These are phyloP conservation scores for Jasminum sambac DNA, from an alignment of 257 asterid genomes.

Conservation along the genomic window DNA sequence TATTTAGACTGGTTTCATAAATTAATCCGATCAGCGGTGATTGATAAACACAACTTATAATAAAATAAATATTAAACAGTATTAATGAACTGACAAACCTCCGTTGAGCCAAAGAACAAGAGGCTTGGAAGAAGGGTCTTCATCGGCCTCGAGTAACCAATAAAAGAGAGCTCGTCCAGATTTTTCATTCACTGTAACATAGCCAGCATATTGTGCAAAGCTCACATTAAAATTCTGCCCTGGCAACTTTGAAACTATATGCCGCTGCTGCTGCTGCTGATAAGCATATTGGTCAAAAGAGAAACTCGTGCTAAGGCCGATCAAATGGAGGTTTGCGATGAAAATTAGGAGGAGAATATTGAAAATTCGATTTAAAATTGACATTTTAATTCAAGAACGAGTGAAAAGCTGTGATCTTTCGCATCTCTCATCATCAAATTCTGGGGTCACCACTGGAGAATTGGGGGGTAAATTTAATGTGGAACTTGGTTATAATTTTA, in stretches of 20 bases:
- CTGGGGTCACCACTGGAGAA: too few species aligned
- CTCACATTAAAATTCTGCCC: slow-evolving; percentile 75
- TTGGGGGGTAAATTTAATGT: too few species aligned
- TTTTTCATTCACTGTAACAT: slow-evolving; percentile 62
- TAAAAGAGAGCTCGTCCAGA: slow-evolving; percentile 74
- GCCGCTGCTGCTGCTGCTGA: slow-evolving; percentile 48
- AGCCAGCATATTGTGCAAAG: slow-evolving; percentile 75
- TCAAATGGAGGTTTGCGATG: slow-evolving; percentile 32
- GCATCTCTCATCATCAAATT: too few species aligned
- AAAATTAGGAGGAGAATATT: slow-evolving; percentile 32
- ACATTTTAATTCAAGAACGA: slow-evolving; percentile 39
- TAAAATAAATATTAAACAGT: background rate
- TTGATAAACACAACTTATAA: background rate
- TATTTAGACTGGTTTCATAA: too few species aligned
- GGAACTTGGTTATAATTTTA: too few species aligned
- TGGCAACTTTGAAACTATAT: slow-evolving; percentile 60
- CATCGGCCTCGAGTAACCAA: slow-evolving; percentile 92
- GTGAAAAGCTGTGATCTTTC: too few species aligned
- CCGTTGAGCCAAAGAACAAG: slow-evolving; percentile 97
- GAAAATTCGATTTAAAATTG: slow-evolving; percentile 42
- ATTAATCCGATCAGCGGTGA: background rate
- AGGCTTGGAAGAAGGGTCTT: slow-evolving; percentile 86
- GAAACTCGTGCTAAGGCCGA: slow-evolving; percentile 23
- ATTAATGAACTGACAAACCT: slow-evolving; percentile 41
- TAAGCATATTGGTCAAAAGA: slow-evolving; percentile 25